Percentiles rank a stretch among this genome's conserved stretches.
Evolutionary conservation across 345 rosid genomes (phyloP).

Genomic region (Rubroshorea leprosula): DNA sequence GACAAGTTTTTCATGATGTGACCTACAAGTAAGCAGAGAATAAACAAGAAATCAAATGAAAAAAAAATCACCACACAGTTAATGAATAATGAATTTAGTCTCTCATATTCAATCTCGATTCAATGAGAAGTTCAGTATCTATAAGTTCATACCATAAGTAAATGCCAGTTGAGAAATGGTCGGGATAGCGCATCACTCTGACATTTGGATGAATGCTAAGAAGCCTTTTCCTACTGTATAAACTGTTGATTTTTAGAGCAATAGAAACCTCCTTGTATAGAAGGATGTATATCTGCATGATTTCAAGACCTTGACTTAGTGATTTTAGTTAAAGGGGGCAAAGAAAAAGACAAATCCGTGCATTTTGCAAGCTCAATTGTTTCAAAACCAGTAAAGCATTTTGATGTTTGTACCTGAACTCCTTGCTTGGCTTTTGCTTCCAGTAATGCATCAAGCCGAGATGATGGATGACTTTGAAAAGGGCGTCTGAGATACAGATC

Average conservation of each 20-base stretch:
- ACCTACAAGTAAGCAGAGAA: conserved; percentile 42
- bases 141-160: conserved; percentile 57
- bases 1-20: conserved; percentile 93
- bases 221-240: conserved; percentile 74
- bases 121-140: not conserved
- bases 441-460: conserved; percentile 69
- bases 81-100: not conserved
- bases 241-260: conserved; percentile 82
- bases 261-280: conserved; percentile 86
- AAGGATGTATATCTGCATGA: conserved; percentile 76
- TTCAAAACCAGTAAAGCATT: not conserved
- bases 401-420: conserved; percentile 53
- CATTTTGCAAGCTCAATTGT: not conserved
- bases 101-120: not conserved
- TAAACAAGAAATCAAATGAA: conserved; percentile 11
- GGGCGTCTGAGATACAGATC: conserved; percentile 93
- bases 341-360: not conserved
- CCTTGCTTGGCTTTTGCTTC: conserved; percentile 89
- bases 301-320: not conserved
- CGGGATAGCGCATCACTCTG: conserved; percentile 83
- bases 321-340: not conserved
- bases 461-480: conserved; percentile 45
- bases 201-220: conserved; percentile 76
- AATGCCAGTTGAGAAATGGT: conserved; percentile 71
- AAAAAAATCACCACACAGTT: too few species aligned